Base-by-base conservation (phyloP, 805 yeast species). In the Candida ficus region DNA sequence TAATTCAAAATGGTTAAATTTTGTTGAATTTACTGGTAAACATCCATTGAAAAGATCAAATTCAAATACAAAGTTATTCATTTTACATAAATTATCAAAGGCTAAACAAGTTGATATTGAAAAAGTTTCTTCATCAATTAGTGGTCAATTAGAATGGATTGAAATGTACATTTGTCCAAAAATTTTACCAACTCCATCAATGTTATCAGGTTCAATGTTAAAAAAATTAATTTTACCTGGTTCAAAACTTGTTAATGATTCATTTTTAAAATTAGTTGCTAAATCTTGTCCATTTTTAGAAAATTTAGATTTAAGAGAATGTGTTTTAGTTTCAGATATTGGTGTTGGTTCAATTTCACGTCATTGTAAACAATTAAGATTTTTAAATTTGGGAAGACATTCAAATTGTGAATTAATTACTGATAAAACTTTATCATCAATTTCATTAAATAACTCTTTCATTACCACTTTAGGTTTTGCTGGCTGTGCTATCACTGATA, bases 111-210 rank as follows among this genome's bases (percentile, higher is more conserved):
- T 57, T 11, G 73, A 80, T 18, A 50, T 86, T 20, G 80, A 80
- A 19, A 35, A 52, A n/a, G 52, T 80, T 8, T 62, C 74, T 2
- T 54, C 58, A 5, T 46, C 70, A 5, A 58, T 73, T 23, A 76
- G 79, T 29, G 66, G 71, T 3, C 63, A 69, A 32, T 57, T 88
- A 33, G 68, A 71, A 48, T 78, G 84, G 83, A 64, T 89, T 23
- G 95, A 89, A 58, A 69, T 88, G 51, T 87, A 83, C 62, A 83
- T 90, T 54, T 88, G 96, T 56, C 91, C 96, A 7, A 70, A 69
- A 33, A 56, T 85, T 23, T 53, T 71, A 7, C 95, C 95, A 4
- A 64, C 78, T 0, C 46, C 63, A 7, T 44, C 57, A 3, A 66
- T 81, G 56, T 63, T 80, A 33, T 46, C 65, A 2, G 70, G 71